Conservation (phyloP, 352 stramenopile genomes). For the Phytophthora cajani region DNA sequence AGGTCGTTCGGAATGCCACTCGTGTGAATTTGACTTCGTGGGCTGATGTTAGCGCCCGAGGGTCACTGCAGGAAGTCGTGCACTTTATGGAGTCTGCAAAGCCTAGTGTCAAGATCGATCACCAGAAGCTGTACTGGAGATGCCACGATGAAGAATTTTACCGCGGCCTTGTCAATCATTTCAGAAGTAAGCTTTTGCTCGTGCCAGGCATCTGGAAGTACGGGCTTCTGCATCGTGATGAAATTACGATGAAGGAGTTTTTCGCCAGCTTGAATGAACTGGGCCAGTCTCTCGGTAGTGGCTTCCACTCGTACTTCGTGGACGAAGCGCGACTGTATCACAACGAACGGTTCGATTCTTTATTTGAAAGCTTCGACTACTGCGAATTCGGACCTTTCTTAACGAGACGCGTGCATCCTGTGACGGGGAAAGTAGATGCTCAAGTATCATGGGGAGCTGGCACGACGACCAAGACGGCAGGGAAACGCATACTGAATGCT, state of each 20-base stretch:
- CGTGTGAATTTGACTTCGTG: slow-evolving; percentile 64
- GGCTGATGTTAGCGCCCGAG: slow-evolving; percentile 57
- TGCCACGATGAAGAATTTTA: slow-evolving; percentile 54
- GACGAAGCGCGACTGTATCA: slow-evolving; percentile 31
- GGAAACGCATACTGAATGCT: slow-evolving; percentile 46
- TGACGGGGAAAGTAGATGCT: slow-evolving; percentile 26
- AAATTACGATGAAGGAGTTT: slow-evolving; percentile 42
- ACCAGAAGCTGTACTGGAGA: slow-evolving; percentile 47
- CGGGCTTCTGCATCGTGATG: slow-evolving; percentile 52
- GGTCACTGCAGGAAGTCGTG: slow-evolving; percentile 54
- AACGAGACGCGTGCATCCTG: slow-evolving; percentile 45
- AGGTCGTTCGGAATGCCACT: slow-evolving; percentile 40
- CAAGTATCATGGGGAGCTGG: slow-evolving; percentile 5
- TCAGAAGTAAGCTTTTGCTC: slow-evolving; percentile 53
- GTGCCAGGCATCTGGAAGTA: slow-evolving; percentile 58
- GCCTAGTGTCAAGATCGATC: slow-evolving; percentile 40
- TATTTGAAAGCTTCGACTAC: slow-evolving; percentile 45
- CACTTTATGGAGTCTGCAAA: slow-evolving; percentile 32
- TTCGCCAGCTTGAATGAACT: slow-evolving; percentile 27
- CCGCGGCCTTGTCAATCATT: slow-evolving; percentile 31
- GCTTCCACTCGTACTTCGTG: slow-evolving; percentile 40
- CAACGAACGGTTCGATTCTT: slow-evolving; percentile 35
- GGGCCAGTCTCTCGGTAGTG: slow-evolving; percentile 34
- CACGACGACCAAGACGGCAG: slow-evolving; percentile 8
- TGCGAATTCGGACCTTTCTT: slow-evolving; percentile 60